phyloP scores from a whole-genome alignment of 371 early-diverging fungal species.

The Saksenaea oblongispora region DNA sequence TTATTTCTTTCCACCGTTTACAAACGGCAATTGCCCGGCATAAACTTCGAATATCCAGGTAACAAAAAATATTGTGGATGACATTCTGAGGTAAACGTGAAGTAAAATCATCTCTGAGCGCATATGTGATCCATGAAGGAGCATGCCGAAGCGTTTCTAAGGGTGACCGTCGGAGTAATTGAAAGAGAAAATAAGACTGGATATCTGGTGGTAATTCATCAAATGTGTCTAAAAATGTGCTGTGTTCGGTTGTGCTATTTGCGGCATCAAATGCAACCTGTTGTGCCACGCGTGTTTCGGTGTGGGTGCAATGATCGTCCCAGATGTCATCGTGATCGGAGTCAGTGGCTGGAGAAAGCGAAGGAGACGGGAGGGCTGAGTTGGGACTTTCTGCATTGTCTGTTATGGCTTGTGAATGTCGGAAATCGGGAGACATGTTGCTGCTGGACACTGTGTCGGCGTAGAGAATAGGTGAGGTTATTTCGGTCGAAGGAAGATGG shows the following conservation, averaged over 20 bases:
- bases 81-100: constrained; percentile 79
- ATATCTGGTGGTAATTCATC: constrained; percentile 10
- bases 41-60: constrained; percentile 76
- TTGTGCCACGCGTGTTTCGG: background rate
- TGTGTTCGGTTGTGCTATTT: background rate
- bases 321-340: constrained; percentile 8
- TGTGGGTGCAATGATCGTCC: constrained; percentile 1
- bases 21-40: constrained; percentile 79
- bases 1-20: constrained; percentile 70
- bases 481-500: background rate
- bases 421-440: background rate
- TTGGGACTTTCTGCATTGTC: constrained; percentile 12
- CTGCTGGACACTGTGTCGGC: background rate
- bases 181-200: constrained; percentile 16
- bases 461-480: background rate
- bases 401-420: background rate
- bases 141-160: constrained; percentile 79
- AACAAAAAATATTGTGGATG: constrained; percentile 71
- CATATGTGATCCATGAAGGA: constrained; percentile 72
- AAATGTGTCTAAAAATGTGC: constrained; percentile 16
- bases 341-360: background rate
- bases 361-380: constrained; percentile 20
- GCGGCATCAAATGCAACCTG: background rate
- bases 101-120: constrained; percentile 87
- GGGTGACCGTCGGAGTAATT: constrained; percentile 38